phyloP scores from a whole-genome alignment of 169 alveolate species.

The Eimeria sp. region DNA sequence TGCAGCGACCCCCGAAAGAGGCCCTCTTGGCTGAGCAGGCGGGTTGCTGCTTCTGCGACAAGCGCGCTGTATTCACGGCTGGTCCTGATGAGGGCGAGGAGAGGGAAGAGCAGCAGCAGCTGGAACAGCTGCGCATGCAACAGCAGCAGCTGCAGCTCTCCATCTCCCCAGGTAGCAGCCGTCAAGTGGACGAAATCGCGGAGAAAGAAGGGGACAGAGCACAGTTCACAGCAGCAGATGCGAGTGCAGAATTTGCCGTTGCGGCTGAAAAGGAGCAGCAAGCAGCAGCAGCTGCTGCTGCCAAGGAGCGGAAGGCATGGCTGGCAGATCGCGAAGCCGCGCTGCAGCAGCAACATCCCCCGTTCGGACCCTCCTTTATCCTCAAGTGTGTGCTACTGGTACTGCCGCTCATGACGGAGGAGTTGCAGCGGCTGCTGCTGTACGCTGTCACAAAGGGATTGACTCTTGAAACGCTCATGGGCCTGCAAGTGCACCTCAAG shows the following conservation, averaged over 20 bases:
- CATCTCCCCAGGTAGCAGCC: background rate
- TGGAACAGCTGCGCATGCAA: conserved; percentile 14
- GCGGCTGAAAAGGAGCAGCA: conserved; percentile 23
- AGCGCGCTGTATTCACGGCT: background rate
- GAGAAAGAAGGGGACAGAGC: background rate
- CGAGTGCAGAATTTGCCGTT: background rate
- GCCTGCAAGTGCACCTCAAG: conserved; percentile 48
- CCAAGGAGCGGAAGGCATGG: conserved; percentile 27
- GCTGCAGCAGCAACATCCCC: conserved; percentile 50
- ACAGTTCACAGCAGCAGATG: conserved; percentile 21
- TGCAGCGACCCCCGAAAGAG: conserved; percentile 70
- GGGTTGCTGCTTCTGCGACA: conserved; percentile 54
- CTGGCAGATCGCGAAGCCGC: conserved; percentile 47
- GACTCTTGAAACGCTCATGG: conserved; percentile 23
- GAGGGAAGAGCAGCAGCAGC: background rate
- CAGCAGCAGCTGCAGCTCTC: conserved; percentile 1
- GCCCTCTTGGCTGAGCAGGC: background rate
- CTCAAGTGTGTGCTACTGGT: conserved; percentile 74
- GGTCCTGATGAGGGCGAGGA: conserved; percentile 15
- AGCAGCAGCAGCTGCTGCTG: conserved; percentile 44
- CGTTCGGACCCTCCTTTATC: conserved; percentile 70
- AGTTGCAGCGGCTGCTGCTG: conserved; percentile 72
- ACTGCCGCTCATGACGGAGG: conserved; percentile 78
- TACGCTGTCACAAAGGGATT: conserved; percentile 70
- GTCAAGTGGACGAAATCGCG: background rate